Percentiles rank a stretch among this genome's conserved stretches.
Evolutionary conservation across 257 asterid genomes (phyloP).

Genomic region (Cynanchum wilfordii): DNA sequence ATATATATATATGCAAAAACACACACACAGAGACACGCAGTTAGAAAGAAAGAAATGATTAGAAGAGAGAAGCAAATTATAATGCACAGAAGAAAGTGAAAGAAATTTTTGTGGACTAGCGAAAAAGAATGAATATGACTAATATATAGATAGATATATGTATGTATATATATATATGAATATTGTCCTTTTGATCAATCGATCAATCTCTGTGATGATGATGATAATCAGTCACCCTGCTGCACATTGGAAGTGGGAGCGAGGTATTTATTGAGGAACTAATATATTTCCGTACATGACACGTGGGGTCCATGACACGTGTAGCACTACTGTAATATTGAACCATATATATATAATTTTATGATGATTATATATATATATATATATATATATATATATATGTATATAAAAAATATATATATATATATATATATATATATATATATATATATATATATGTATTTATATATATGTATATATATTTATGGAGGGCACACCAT

Average conservation of each 20-base stretch:
- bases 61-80: background rate
- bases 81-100: conserved; percentile 5
- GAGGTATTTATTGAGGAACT: conserved; percentile 17
- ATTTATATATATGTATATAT: too few species aligned
- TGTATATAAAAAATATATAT: background rate
- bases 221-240: background rate
- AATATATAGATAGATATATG: background rate
- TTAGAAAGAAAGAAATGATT: background rate
- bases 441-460: background rate
- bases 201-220: background rate
- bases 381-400: background rate
- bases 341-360: background rate
- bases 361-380: background rate
- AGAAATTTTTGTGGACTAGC: conserved; percentile 13
- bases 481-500: background rate
- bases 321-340: conserved; percentile 4
- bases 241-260: conserved; percentile 16
- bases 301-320: conserved; percentile 4
- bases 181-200: background rate
- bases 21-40: background rate
- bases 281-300: conserved; percentile 16
- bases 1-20: background rate
- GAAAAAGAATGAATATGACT: background rate
- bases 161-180: too few species aligned
- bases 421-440: too few species aligned